Conservation (phyloP, 305 asterid genomes). For the Striga hermonthica region DNA sequence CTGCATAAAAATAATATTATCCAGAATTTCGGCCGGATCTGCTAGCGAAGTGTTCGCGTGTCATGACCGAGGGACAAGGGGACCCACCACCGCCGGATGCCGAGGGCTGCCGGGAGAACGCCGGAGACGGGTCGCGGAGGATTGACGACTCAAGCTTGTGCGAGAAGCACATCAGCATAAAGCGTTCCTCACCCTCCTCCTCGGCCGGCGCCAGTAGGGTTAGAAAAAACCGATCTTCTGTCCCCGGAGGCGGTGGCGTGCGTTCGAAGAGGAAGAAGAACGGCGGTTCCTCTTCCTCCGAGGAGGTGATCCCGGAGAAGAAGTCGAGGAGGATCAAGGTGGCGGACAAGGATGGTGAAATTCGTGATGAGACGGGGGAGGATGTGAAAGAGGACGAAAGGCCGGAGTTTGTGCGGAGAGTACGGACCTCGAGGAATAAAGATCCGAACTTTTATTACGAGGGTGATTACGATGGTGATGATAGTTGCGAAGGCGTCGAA, state of each 20-base stretch:
- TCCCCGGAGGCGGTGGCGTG: slow-evolving; percentile 12
- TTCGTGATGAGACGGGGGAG: slow-evolving; percentile 5
- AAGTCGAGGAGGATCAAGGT: slow-evolving; percentile 12
- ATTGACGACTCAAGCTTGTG: slow-evolving; percentile 30
- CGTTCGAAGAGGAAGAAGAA: slow-evolving; percentile 26
- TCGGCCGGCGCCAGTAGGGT: slow-evolving; percentile 23
- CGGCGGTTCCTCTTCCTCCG: slow-evolving; percentile 6
- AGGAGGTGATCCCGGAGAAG: slow-evolving; percentile 17
- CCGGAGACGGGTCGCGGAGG: slow-evolving; percentile 21
- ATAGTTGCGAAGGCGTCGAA: not conserved
- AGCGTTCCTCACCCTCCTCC: not conserved
- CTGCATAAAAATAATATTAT: no score
- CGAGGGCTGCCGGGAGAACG: slow-evolving; percentile 35
- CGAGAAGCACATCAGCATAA: slow-evolving; percentile 30
- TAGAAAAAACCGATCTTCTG: not conserved
- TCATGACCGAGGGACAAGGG: not conserved
- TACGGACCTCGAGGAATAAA: no score
- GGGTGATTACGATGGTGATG: not conserved
- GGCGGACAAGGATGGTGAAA: slow-evolving; percentile 22
- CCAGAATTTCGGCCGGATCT: not conserved
- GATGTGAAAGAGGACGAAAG: slow-evolving; percentile 3
- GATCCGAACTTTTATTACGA: not conserved
- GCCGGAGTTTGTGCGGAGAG: not conserved
- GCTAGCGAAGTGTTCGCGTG: slow-evolving; percentile 7
- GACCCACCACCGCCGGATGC: slow-evolving; percentile 32